These are phyloP conservation scores for Aspergillus pseudoviridinutans DNA, from an alignment of 2,329 filamentous ascomycete genomes.

Conservation along the genomic window DNA sequence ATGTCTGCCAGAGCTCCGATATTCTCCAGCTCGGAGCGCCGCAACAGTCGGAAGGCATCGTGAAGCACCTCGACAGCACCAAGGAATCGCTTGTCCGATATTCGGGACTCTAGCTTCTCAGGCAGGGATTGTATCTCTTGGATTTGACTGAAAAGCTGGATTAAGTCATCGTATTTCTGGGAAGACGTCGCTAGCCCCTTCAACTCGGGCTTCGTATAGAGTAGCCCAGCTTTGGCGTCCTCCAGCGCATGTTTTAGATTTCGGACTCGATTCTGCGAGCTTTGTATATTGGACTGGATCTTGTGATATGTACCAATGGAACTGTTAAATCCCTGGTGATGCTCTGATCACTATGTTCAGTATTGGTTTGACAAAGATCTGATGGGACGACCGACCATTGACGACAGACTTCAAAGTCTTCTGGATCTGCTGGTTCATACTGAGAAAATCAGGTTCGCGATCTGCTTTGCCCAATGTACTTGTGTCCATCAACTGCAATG, in stretches of 20 bases:
- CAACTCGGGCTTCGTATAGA: slow-evolving; percentile 82
- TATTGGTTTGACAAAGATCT: neutral
- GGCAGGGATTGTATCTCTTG: slow-evolving; percentile 87
- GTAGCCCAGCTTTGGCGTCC: slow-evolving; percentile 74
- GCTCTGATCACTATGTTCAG: slow-evolving; percentile 53
- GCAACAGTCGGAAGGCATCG: slow-evolving; percentile 75
- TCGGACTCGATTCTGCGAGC: slow-evolving; percentile 81
- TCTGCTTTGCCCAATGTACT: slow-evolving; percentile 90
- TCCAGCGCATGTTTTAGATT: slow-evolving; percentile 77
- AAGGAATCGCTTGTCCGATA: slow-evolving; percentile 93
- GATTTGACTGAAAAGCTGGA: slow-evolving; percentile 77
- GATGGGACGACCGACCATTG: slow-evolving; percentile 52
- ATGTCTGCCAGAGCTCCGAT: slow-evolving; percentile 87
- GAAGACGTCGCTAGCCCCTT: slow-evolving; percentile 84
- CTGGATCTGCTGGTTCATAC: slow-evolving; percentile 84
- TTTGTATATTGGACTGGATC: slow-evolving; percentile 88
- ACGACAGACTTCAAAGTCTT: slow-evolving; percentile 90
- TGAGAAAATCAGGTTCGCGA: slow-evolving; percentile 78
- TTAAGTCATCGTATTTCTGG: slow-evolving; percentile 83
- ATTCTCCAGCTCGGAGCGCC: slow-evolving; percentile 82
- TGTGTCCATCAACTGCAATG: slow-evolving; percentile 88
- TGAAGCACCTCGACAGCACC: slow-evolving; percentile 90
- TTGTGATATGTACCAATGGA: slow-evolving; percentile 99
- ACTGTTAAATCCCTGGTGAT: slow-evolving; percentile 98
- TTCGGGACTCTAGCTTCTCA: slow-evolving; percentile 86